phyloP scores from a whole-genome alignment of 2,329 filamentous ascomycete species.

The Pestalotiopsis sp. region DNA sequence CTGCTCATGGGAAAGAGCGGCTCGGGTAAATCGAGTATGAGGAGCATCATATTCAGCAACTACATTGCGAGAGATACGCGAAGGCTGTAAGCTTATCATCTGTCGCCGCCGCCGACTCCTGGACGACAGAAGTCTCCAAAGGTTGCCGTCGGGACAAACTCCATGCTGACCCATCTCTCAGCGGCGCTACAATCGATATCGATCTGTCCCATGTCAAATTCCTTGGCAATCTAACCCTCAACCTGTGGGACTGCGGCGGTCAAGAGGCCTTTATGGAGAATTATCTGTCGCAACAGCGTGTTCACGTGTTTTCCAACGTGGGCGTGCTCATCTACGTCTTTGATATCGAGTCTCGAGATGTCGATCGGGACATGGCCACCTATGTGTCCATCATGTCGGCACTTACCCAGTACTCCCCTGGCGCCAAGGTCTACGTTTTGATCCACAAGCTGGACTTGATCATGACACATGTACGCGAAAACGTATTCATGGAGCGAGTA shows the following conservation, averaged over 20 bases:
- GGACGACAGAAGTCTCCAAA: background rate
- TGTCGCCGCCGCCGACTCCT: background rate
- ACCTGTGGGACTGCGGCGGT: conserved; percentile 98
- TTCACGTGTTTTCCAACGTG: conserved; percentile 95
- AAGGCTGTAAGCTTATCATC: conserved; percentile 58
- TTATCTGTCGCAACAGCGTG: conserved; percentile 92
- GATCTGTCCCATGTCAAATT: conserved; percentile 99
- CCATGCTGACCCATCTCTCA: conserved; percentile 24
- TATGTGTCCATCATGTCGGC: conserved; percentile 91
- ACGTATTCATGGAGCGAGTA: conserved; percentile 83
- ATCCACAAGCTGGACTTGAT: conserved; percentile 99
- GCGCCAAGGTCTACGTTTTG: conserved; percentile 87
- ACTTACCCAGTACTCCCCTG: conserved; percentile 79
- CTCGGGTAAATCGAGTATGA: conserved; percentile 97
- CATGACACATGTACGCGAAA: conserved; percentile 74
- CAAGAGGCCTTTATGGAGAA: conserved; percentile 99
- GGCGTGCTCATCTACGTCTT: conserved; percentile 99
- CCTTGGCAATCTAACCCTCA: conserved; percentile 94
- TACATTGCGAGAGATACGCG: conserved; percentile 97
- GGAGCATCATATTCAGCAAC: conserved; percentile 98
- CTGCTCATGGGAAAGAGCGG: conserved; percentile 94
- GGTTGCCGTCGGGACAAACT: conserved; percentile 2
- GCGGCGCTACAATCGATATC: conserved; percentile 94
- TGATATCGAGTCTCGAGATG: conserved; percentile 94
- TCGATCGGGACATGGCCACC: conserved; percentile 88